Evolutionary conservation across 768 basidiomycete species (phyloP), one percentile per base, ranked within the genome.

Genomic region (Leccinum broughii): DNA sequence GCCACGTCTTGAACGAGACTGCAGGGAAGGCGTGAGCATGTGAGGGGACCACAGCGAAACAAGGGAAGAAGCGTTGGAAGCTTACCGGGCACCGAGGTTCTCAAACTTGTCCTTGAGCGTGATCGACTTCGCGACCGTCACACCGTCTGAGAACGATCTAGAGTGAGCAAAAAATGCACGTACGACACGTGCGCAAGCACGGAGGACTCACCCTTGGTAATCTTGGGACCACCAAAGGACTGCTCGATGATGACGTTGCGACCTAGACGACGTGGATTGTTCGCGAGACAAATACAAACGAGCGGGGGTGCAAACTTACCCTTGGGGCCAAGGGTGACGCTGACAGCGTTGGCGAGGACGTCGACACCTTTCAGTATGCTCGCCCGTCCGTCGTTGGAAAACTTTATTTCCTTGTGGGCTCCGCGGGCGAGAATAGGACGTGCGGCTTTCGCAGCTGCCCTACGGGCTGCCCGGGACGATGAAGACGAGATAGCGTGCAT

Each of bases 201-300:
- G 4, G 11, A 46, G 4, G 2, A 76, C 83, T 54, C 59, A 92
- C 92, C 93, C 77, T 97, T 98, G 69, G 95, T 98, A 74, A 98
- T 97, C 80, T 97, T 95, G 54, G 92, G 91, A 35, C 90, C 88
- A 64, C 92, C 92, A 69, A 83, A 93, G 49, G 89, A 82, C 80
- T 93, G 91, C 78, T 98, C 96, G 70, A 98, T 97, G 80, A 98
- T 98, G 72, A 98, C 96, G 76, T 97, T 99, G 71, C 95, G 86
- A 67, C 94, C 93, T 93, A 11, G 2, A 51, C 32, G 26, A 60
- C 35, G 39, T 50, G 49, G 11, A 65, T 71, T 56, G 69, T 63
- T 61, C 62, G 57, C 51, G 30, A 13, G 28, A 30, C n/a, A n/a
- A 7, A 64, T 13, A 17, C 6, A 2, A 4, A 20, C 20, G n/a